These are phyloP conservation scores for Bruguiera hainesii DNA, from an alignment of 441 rosid genomes.

Conservation along the genomic window DNA sequence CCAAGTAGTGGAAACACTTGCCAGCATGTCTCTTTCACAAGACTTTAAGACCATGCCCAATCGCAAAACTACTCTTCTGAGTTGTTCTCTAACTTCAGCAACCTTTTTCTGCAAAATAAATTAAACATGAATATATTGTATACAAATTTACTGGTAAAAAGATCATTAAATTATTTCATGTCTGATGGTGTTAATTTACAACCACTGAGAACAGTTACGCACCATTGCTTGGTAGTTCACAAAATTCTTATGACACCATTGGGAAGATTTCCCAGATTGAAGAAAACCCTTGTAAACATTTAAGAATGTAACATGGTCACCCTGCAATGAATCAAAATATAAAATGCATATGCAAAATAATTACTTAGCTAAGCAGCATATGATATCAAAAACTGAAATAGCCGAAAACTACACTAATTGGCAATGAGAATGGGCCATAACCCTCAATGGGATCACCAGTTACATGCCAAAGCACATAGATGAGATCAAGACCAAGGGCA, in stretches of 20 bases:
- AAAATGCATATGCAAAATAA: neutral
- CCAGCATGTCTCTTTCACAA: slow-evolving; percentile 67
- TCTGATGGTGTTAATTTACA: neutral
- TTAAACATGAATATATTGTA: neutral
- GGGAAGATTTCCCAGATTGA: slow-evolving; percentile 70
- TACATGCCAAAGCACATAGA: neutral
- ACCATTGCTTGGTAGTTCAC: slow-evolving; percentile 92
- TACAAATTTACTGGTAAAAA: slow-evolving; percentile 4
- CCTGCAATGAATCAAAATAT: slow-evolving; percentile 46
- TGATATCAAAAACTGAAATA: neutral
- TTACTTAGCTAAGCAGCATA: neutral
- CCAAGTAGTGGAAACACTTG: slow-evolving; percentile 21
- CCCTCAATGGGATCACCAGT: neutral
- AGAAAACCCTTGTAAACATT: slow-evolving; percentile 90
- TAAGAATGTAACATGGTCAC: slow-evolving; percentile 86
- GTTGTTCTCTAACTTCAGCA: slow-evolving; percentile 76
- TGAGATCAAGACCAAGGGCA: neutral
- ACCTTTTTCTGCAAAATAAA: slow-evolving; percentile 65
- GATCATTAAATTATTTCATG: neutral
- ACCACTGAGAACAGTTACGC: slow-evolving; percentile 13
- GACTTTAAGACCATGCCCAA: slow-evolving; percentile 78
- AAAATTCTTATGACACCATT: slow-evolving; percentile 84
- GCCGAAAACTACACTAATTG: neutral
- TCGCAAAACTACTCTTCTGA: slow-evolving; percentile 67
- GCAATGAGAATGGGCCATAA: neutral